Percentiles rank a stretch among this genome's conserved stretches.
phyloP scores from a whole-genome alignment of 2,329 filamentous ascomycete species.

The Corinectria fuckeliana region DNA sequence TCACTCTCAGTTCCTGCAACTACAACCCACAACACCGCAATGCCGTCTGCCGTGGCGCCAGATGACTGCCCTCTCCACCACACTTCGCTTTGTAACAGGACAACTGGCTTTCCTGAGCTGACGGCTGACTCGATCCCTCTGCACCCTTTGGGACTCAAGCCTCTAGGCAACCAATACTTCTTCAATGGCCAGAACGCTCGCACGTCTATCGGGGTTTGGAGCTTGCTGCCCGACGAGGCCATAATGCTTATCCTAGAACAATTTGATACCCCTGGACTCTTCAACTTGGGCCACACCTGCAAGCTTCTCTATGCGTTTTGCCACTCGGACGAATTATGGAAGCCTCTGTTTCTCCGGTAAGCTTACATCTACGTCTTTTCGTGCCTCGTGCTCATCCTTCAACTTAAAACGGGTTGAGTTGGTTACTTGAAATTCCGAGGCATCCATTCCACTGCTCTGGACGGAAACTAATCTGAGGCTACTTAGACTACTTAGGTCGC shows the following conservation, averaged over 20 bases:
- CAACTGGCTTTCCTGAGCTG: slow-evolving; percentile 37
- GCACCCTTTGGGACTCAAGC: slow-evolving; percentile 86
- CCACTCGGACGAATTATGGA: slow-evolving; percentile 87
- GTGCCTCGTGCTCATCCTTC: neutral
- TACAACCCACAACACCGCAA: slow-evolving; percentile 7
- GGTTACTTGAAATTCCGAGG: slow-evolving; percentile 9
- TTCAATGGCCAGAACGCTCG: slow-evolving; percentile 72
- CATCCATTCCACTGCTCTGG: slow-evolving; percentile 5
- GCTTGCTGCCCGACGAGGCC: slow-evolving; percentile 79
- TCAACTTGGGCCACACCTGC: slow-evolving; percentile 77
- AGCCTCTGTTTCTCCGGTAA: slow-evolving; percentile 83
- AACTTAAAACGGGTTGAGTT: slow-evolving; percentile 9
- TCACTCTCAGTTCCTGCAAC: neutral
- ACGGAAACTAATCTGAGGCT: slow-evolving; percentile 21
- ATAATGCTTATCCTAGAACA: slow-evolving; percentile 77
- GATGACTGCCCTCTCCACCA: slow-evolving; percentile 19
- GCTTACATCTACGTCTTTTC: slow-evolving; percentile 47
- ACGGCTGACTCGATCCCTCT: slow-evolving; percentile 64
- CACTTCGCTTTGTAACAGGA: slow-evolving; percentile 29
- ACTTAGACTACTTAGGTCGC: too few relatives aligned
- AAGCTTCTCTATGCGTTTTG: slow-evolving; percentile 87
- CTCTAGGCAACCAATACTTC: slow-evolving; percentile 82
- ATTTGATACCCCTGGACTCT: slow-evolving; percentile 68
- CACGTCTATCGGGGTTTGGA: slow-evolving; percentile 68
- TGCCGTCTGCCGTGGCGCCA: slow-evolving; percentile 29